These are phyloP conservation scores for Ascochyta rabiei DNA, from an alignment of 2,329 filamentous ascomycete species.

Conservation along the genomic window DNA sequence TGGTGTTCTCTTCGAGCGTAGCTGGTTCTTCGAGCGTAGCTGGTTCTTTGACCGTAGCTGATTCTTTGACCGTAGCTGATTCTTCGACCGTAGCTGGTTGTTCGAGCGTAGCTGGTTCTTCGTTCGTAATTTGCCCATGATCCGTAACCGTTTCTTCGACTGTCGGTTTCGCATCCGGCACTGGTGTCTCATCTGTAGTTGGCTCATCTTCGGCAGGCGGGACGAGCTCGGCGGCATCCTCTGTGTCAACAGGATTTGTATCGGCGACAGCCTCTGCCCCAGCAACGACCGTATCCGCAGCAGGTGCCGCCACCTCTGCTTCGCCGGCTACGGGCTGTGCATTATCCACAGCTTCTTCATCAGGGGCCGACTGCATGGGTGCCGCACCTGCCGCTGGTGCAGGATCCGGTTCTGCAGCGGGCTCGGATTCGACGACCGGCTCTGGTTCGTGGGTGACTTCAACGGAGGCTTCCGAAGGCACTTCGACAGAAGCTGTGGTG, in stretches of 20 bases:
- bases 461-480: background rate
- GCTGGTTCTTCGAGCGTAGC: constrained; percentile 6
- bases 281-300: background rate
- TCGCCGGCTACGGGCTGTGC: background rate
- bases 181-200: background rate
- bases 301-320: background rate
- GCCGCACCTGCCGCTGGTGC: background rate
- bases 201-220: background rate
- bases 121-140: background rate
- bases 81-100: constrained; percentile 1
- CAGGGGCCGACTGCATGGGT: background rate
- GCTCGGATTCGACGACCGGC: background rate
- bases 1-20: background rate
- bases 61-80: background rate
- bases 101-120: background rate
- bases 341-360: background rate
- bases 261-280: background rate
- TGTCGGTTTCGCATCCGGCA: background rate
- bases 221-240: background rate
- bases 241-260: background rate
- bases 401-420: constrained; percentile 1
- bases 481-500: background rate
- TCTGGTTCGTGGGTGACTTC: background rate
- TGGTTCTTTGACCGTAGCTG: background rate
- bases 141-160: background rate